phyloP scores from a whole-genome alignment of 108 stramenopile genomes.

The Pseudonitzschia pungens region DNA sequence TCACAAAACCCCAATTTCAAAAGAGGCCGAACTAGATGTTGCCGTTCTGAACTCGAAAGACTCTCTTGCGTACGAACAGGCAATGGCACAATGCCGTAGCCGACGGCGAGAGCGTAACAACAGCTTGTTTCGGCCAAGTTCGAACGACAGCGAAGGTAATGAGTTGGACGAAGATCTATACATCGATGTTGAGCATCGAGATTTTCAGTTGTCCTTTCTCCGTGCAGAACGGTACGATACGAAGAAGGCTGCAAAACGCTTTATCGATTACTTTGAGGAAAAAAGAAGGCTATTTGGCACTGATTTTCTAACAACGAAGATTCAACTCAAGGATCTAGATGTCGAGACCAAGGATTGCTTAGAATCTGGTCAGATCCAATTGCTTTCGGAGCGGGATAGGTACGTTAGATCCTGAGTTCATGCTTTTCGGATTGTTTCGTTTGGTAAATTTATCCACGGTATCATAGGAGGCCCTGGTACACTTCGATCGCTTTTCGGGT shows the following conservation, averaged over 20 bases:
- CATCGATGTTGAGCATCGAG: constrained; percentile 2
- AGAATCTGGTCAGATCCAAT: constrained; percentile 11
- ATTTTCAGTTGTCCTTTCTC: constrained; percentile 41
- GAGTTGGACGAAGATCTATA: background rate
- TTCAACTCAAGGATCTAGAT: constrained; percentile 34
- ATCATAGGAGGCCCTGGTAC: too few species aligned
- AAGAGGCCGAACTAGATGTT: background rate
- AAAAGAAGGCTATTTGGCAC: constrained; percentile 35
- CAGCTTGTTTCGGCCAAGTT: constrained; percentile 1
- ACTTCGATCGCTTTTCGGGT: too few species aligned
- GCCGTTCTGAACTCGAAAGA: background rate
- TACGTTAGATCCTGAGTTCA: background rate
- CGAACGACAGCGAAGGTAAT: background rate
- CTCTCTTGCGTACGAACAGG: background rate
- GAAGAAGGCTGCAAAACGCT: constrained; percentile 22
- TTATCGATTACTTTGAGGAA: constrained; percentile 32
- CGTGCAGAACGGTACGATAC: constrained; percentile 41
- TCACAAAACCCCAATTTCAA: background rate
- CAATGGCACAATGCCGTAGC: constrained; percentile 12
- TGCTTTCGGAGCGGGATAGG: constrained; percentile 9
- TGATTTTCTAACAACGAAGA: constrained; percentile 26
- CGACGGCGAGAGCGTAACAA: constrained; percentile 1
- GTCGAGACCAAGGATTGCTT: constrained; percentile 6
- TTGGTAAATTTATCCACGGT: too few species aligned
- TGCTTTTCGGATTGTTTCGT: too few species aligned